These are phyloP conservation scores for Amanita pseudoporphyria DNA, from an alignment of 768 basidiomycete species.

Conservation along the genomic window DNA sequence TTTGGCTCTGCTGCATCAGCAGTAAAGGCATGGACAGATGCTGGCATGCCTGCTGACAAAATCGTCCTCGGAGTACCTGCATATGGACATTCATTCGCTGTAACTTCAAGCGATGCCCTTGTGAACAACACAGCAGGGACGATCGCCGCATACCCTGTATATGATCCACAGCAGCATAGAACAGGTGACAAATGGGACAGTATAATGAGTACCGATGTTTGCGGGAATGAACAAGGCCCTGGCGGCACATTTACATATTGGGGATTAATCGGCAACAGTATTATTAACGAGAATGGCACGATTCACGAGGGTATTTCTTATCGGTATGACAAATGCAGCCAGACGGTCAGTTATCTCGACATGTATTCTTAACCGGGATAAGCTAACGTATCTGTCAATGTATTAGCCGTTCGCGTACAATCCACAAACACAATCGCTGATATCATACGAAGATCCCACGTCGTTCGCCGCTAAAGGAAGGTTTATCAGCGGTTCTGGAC, in stretches of 20 bases:
- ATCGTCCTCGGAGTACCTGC: conserved; percentile 80
- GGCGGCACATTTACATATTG: conserved; percentile 55
- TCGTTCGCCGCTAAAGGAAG: conserved; percentile 56
- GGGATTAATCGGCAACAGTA: conserved; percentile 49
- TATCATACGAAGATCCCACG: conserved; percentile 55
- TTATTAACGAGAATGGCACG: conserved; percentile 37
- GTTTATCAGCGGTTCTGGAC: conserved; percentile 41
- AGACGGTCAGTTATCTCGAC: conserved; percentile 43
- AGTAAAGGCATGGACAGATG: conserved; percentile 62
- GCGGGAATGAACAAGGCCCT: conserved; percentile 43
- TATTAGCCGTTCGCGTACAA: conserved; percentile 71
- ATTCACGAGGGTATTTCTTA: conserved; percentile 34
- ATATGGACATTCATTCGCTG: conserved; percentile 73
- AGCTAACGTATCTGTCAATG: conserved; percentile 1
- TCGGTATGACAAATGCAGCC: conserved; percentile 55
- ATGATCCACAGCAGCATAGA: conserved; percentile 32
- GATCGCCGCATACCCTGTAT: conserved; percentile 43
- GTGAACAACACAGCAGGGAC: conserved; percentile 16
- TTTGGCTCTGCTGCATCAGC: conserved; percentile 71
- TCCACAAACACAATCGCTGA: conserved; percentile 37
- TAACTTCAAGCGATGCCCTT: conserved; percentile 25
- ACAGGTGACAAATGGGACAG: conserved; percentile 52
- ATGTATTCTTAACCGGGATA: not conserved
- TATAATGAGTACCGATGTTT: conserved; percentile 37
- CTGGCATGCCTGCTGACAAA: conserved; percentile 62